Evolutionary conservation across 2,329 filamentous ascomycete species (phyloP).

Genomic region (Penicillium capsulatum): DNA sequence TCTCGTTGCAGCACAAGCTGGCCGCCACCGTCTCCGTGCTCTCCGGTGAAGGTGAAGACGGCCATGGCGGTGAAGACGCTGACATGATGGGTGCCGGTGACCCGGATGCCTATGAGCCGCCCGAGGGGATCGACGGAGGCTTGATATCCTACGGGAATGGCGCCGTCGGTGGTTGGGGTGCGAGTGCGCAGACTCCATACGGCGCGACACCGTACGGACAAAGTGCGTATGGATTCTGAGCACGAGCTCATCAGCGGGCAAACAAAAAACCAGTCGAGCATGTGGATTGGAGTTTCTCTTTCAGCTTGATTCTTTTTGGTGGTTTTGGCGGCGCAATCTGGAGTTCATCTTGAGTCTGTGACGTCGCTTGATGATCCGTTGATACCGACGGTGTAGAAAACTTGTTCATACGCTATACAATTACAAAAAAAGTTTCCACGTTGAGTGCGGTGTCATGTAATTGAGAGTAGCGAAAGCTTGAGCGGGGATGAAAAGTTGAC

Average conservation of each 20-base stretch:
- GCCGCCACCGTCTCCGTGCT: constrained; percentile 69
- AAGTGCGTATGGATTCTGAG: constrained; percentile 33
- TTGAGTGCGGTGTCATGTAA: no score
- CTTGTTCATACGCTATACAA: no score
- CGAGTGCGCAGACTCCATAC: constrained; percentile 54
- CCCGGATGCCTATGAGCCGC: constrained; percentile 48
- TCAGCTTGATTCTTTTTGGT: no score
- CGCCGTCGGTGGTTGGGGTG: constrained; percentile 63
- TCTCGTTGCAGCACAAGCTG: constrained; percentile 83
- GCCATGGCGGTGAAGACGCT: constrained; percentile 47
- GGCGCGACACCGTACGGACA: constrained; percentile 61
- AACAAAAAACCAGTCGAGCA: constrained; percentile 19
- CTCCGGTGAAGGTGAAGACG: constrained; percentile 54
- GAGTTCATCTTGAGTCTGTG: constrained; percentile 6
- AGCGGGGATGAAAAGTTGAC: no score
- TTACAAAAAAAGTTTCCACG: no score
- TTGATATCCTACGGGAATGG: constrained; percentile 44
- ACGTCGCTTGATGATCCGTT: constrained; percentile 3
- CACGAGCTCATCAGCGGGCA: constrained; percentile 1
- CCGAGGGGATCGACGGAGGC: constrained; percentile 42
- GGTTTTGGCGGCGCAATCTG: constrained; percentile 14
- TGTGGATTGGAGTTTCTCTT: constrained; percentile 24
- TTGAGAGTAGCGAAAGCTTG: no score
- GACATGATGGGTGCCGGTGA: constrained; percentile 49
- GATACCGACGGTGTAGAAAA: no score